Base-by-base conservation (phyloP, 257 asterid genomes). In the Verbena officinalis region DNA sequence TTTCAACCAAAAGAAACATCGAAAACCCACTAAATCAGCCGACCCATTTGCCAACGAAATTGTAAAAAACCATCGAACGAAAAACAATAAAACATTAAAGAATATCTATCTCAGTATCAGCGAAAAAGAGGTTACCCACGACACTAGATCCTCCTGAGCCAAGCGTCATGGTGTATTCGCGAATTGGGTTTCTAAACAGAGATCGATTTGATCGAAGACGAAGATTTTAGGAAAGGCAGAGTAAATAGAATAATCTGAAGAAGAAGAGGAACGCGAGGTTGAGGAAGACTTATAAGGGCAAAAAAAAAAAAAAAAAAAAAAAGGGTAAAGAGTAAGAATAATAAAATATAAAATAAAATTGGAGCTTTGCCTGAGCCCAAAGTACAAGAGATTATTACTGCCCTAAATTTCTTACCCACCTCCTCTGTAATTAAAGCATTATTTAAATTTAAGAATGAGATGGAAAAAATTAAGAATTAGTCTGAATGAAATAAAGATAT, bases 111-210 rank as follows among this genome's bases (percentile, higher is more conserved):
- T 34, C 40, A 4, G 19, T 7, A 1, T 9, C 7, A 55, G 45
- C 55, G 53, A 46, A 24, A 64, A 65, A 1, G 7, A 38, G 34
- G 71, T 70, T 62, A 89, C 96, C 96, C 49, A 89, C 95, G n/a
- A 82, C 83, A 74, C 90, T 82, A 73, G 96, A 89, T 84, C 88
- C 95, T 78, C 86, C 92, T 38, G 96, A 85, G 67, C 96, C 89
- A 55, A 83, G 91, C 62, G 93, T 76, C 96, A 86, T 89, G 65
- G 58, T 38, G 68, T 4, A 4, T 38, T 53, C 23, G 42, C 2
- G 14, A 69, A 69, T 61, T 19, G 62, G 75, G 33, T 38, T 48
- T 24, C 60, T 14, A 74, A 46, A 70, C 20, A 30, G 58, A 57
- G 70, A 73, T 69, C 74, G 83, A 72, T 50, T 73, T 51, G 77